phyloP scores from a whole-genome alignment of 495 filamentous ascomycete species.

The Neurospora sp. region DNA sequence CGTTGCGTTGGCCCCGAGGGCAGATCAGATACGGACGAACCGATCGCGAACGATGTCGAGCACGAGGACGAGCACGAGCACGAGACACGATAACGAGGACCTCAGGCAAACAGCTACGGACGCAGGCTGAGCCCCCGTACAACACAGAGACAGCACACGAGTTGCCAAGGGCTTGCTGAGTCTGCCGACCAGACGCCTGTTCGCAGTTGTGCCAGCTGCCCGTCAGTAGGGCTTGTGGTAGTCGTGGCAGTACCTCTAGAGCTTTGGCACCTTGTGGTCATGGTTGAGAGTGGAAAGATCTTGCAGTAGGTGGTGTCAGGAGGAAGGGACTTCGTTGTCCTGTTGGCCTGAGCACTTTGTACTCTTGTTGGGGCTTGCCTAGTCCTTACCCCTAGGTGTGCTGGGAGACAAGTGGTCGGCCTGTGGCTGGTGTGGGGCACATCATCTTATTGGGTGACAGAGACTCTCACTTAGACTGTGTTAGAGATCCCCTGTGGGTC shows the following conservation, averaged over 20 bases:
- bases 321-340: background rate
- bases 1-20: background rate
- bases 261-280: background rate
- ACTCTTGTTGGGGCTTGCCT: background rate
- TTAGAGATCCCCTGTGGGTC: background rate
- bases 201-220: background rate
- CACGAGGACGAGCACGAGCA: background rate
- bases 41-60: background rate
- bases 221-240: background rate
- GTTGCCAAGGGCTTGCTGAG: background rate
- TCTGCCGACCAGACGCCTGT: background rate
- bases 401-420: background rate
- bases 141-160: background rate
- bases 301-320: background rate
- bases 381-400: background rate
- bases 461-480: background rate
- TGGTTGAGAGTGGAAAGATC: background rate
- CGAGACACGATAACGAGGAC: background rate
- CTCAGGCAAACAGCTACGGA: background rate
- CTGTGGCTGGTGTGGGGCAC: background rate
- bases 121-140: background rate
- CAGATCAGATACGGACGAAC: background rate
- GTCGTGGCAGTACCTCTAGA: background rate
- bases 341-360: background rate
- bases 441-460: background rate